Evolutionary conservation across 108 stramenopile genomes (phyloP).

Genomic region (Skeletonema marinoi): DNA sequence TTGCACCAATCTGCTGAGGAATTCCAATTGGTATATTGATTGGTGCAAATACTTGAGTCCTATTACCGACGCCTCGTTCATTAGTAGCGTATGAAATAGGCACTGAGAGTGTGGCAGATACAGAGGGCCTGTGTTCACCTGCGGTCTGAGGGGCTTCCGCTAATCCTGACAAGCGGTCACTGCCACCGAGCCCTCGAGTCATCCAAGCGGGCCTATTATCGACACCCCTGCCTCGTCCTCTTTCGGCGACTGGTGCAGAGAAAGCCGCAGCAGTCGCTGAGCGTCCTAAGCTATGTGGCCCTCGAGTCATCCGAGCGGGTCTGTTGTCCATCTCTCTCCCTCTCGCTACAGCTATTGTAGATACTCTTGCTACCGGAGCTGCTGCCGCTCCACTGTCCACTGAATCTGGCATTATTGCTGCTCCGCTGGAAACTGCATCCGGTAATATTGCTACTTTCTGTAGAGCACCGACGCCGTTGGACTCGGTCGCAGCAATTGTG

Average conservation of each 20-base stretch:
- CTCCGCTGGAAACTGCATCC: too few relatives aligned
- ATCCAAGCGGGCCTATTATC: neutral
- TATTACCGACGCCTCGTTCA: neutral
- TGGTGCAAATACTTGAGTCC: neutral
- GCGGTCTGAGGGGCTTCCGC: too few relatives aligned
- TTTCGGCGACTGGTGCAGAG: neutral
- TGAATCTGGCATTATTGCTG: too few relatives aligned
- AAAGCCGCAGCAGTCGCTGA: neutral
- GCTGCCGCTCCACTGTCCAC: too few relatives aligned
- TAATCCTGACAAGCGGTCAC: too few relatives aligned
- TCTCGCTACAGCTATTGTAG: neutral
- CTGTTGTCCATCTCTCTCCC: neutral
- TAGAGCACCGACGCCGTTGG: too few relatives aligned
- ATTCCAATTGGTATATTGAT: neutral
- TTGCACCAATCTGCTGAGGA: neutral
- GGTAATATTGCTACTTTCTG: too few relatives aligned
- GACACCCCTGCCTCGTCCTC: neutral
- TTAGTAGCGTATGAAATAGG: neutral
- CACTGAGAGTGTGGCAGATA: neutral
- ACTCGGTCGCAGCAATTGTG: neutral
- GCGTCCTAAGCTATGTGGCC: neutral
- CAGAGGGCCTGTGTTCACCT: neutral
- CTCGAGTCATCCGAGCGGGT: neutral
- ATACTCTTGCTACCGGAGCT: neutral
- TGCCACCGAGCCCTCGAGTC: neutral